Conservation (phyloP, 2,329 filamentous ascomycete genomes). For the Aspergillus phoenicis region DNA sequence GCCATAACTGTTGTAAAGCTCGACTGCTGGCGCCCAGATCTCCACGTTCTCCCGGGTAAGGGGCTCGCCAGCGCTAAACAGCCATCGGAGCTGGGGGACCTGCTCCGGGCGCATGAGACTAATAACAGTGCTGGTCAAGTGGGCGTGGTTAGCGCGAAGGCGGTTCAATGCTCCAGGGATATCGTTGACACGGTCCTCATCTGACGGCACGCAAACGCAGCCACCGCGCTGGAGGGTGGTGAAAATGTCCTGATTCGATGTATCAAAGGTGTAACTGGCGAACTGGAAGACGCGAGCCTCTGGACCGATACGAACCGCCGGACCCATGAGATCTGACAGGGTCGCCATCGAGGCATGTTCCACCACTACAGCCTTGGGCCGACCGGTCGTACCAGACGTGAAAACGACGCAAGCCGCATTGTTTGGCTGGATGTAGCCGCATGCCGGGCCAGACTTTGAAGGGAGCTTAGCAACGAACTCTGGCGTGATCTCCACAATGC, state of each 20-base stretch:
- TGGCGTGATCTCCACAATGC: neutral
- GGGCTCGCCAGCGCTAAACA: constrained; percentile 30
- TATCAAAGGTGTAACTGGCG: constrained; percentile 43
- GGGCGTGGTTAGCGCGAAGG: constrained; percentile 46
- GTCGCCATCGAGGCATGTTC: constrained; percentile 39
- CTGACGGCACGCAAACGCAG: constrained; percentile 48
- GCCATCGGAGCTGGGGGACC: constrained; percentile 36
- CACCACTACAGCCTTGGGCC: constrained; percentile 46
- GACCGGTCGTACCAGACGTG: constrained; percentile 48
- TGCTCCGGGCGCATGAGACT: constrained; percentile 24
- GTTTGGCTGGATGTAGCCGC: neutral
- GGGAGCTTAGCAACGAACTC: neutral
- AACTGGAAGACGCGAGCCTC: constrained; percentile 33
- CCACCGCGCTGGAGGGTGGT: constrained; percentile 46
- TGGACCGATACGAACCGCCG: neutral
- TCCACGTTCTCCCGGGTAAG: neutral
- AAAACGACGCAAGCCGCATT: constrained; percentile 24
- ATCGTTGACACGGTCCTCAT: constrained; percentile 47
- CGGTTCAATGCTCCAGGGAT: constrained; percentile 14
- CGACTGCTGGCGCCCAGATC: neutral
- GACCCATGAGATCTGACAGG: neutral
- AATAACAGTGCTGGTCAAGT: constrained; percentile 60
- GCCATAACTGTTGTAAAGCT: constrained; percentile 18
- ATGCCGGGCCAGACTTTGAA: neutral
- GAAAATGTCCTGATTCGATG: constrained; percentile 35